Evolutionary conservation across 2,329 filamentous ascomycete species (phyloP).

Genomic region (Didymella pomorum): DNA sequence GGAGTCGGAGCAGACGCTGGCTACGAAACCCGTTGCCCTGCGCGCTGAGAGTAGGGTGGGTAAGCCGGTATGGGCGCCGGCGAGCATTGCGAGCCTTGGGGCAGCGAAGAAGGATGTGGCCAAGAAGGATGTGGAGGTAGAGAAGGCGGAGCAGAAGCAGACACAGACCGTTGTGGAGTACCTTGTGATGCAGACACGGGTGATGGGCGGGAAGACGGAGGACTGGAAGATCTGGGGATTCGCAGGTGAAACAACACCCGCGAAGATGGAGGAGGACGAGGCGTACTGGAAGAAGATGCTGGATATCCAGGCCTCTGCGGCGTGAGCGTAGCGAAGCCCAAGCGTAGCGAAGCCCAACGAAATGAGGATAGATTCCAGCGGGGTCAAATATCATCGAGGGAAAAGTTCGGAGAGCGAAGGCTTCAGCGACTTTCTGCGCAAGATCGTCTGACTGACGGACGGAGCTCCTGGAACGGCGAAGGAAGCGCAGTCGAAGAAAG

Average conservation of each 20-base stretch:
- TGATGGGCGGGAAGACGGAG: constrained; percentile 55
- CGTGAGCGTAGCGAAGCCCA: neutral
- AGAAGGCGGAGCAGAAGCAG: neutral
- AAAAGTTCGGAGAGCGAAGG: too few species aligned
- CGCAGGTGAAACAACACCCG: constrained; percentile 58
- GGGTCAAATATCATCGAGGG: too few species aligned
- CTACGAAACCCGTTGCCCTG: neutral
- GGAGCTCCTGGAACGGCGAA: too few species aligned
- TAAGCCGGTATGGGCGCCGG: constrained; percentile 6
- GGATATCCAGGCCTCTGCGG: constrained; percentile 24
- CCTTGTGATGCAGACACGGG: constrained; percentile 65
- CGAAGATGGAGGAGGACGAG: constrained; percentile 34
- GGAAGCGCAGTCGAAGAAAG: neutral
- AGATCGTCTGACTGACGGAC: too few species aligned
- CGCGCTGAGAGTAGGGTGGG: neutral
- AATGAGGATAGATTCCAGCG: too few species aligned
- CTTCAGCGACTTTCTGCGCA: too few species aligned
- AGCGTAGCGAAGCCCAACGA: neutral
- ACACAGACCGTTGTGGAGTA: constrained; percentile 64
- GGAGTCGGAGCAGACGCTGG: constrained; percentile 33
- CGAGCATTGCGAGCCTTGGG: too few species aligned
- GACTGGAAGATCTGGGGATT: constrained; percentile 74
- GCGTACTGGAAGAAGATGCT: constrained; percentile 33
- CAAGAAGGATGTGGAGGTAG: constrained; percentile 24
- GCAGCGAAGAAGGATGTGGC: neutral